Evolutionary conservation across 768 basidiomycete genomes (phyloP).

Genomic region (Lactarius quietus): DNA sequence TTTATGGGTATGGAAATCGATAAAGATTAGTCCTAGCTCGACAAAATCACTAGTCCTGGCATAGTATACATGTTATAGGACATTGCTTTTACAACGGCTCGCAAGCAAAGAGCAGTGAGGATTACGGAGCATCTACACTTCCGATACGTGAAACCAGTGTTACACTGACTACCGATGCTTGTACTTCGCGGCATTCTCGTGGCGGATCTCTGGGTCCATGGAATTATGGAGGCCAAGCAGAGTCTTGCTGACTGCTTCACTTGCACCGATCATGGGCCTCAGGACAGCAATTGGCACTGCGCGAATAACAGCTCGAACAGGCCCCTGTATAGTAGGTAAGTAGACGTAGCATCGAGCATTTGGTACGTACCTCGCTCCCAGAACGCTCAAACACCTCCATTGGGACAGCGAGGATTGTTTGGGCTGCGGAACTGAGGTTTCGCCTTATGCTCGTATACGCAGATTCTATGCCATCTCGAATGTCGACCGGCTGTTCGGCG

Average conservation of each 20-base stretch:
- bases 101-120: not conserved
- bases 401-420: slow-evolving; percentile 96
- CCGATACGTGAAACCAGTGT: not conserved
- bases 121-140: slow-evolving; percentile 6
- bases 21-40: slow-evolving; percentile 49
- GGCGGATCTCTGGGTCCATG: slow-evolving; percentile 77
- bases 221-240: slow-evolving; percentile 90
- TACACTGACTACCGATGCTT: slow-evolving; percentile 57
- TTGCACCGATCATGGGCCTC: slow-evolving; percentile 97
- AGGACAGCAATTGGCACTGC: slow-evolving; percentile 97
- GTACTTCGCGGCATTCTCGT: slow-evolving; percentile 92
- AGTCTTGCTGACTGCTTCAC: slow-evolving; percentile 95
- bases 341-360: not conserved
- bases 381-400: slow-evolving; percentile 99
- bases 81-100: slow-evolving; percentile 1
- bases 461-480: slow-evolving; percentile 82
- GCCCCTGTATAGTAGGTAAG: slow-evolving; percentile 53
- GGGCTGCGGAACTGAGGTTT: slow-evolving; percentile 91
- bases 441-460: slow-evolving; percentile 87
- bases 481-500: slow-evolving; percentile 82
- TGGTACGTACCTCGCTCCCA: slow-evolving; percentile 71
- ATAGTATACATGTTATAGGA: not conserved
- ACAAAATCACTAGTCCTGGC: not conserved
- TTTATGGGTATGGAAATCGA: slow-evolving; percentile 92
- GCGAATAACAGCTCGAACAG: slow-evolving; percentile 89